Evolutionary conservation across 148 eudicot species (phyloP).

Genomic region (Rheum nobile): DNA sequence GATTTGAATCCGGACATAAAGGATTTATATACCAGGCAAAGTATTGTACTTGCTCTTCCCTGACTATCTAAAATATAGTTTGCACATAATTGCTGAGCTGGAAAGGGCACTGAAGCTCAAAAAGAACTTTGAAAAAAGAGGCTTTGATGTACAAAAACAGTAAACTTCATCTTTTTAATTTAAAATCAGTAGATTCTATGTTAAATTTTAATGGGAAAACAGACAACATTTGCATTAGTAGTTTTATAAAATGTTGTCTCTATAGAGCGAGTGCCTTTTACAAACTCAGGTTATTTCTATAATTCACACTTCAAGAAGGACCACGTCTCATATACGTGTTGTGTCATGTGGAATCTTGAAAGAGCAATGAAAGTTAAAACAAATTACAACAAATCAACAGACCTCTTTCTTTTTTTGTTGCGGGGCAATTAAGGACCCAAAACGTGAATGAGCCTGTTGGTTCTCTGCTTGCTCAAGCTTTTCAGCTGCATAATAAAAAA

Average conservation of each 20-base stretch:
- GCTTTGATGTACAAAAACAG: neutral
- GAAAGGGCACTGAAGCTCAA: neutral
- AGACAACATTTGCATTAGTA: neutral
- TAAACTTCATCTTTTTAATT: neutral
- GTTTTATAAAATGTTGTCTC: neutral
- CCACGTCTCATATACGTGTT: neutral
- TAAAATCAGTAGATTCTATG: neutral
- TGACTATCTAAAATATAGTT: neutral
- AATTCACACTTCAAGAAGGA: neutral
- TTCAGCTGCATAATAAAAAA: slow-evolving; percentile 51
- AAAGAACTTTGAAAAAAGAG: neutral
- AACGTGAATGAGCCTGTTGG: slow-evolving; percentile 77
- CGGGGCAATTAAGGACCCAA: slow-evolving; percentile 49
- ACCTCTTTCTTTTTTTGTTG: slow-evolving; percentile 94
- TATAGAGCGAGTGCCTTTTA: neutral
- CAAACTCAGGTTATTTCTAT: neutral
- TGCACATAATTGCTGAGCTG: no score
- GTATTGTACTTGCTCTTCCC: neutral
- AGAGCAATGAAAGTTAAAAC: neutral
- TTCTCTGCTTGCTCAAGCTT: slow-evolving; percentile 95
- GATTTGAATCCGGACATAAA: neutral
- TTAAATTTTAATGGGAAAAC: neutral
- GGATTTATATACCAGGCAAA: neutral
- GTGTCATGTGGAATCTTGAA: neutral
- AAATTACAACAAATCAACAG: slow-evolving; percentile 6